Evolutionary conservation across 768 basidiomycete species (phyloP), one percentile per base, ranked within the genome.

Genomic region (Macrocybe gigantea): DNA sequence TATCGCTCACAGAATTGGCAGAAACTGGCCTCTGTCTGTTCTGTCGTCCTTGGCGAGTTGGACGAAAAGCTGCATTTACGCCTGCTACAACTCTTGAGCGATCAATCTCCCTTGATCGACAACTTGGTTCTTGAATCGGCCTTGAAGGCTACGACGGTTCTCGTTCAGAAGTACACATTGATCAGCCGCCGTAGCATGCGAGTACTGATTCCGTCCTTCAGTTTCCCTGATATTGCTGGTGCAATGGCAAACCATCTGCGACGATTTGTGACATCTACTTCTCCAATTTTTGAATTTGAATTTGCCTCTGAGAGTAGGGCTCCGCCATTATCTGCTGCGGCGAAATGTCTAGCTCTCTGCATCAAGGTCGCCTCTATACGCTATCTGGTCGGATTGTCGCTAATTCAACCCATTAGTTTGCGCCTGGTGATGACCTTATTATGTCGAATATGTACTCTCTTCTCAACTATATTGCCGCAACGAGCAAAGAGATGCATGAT

Each of bases 401-500:
- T 44, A 33, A 15, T 41, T 41, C 11, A 10, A 41, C 48, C 29
- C 47, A 35, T 51, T 42, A 93, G 90, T 71, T 91, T 35, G 83
- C 88, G 11, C 85, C 88, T 11, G 89, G 88, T 38, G 88, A 93
- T 54, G 93, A 93, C 60, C 77, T 93, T 34, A 77, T 89, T 60
- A 85, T 93, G 79, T 97, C 94, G 3, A 91, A 93, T 55, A 87
- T 97, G 83, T 97, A 98, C 64, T 96, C 95, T 5, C 78, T 98
- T 9, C 75, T 98, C 50, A 97, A 98, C 61, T 88, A 89, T 62
- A 85, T 97, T 50, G 82, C 89, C 1, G 82, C 88, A 3, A 83
- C 90, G 2, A 85, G 83, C 70, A 88, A 87, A 59, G 88, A 88
- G 41, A 77, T 80, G 33, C 75, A 75, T 33, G 85, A 86, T 43